Percentiles rank a stretch among this genome's conserved stretches.
phyloP scores from a whole-genome alignment of 768 basidiomycete genomes.

The Suillus americanus region DNA sequence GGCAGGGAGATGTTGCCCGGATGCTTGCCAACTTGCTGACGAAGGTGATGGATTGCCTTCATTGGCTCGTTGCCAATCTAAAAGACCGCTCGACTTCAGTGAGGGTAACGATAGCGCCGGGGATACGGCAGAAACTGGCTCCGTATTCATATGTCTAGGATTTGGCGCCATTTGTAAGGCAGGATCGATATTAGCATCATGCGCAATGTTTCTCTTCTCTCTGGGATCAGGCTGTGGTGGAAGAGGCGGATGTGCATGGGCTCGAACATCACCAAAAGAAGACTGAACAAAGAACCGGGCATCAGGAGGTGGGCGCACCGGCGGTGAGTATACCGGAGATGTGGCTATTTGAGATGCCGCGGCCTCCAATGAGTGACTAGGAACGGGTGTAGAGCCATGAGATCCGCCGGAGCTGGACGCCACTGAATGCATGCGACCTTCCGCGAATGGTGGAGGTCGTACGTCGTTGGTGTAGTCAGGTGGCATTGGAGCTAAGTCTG shows the following conservation, averaged over 20 bases:
- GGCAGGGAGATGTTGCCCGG: constrained; percentile 20
- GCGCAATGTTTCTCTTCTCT: constrained; percentile 26
- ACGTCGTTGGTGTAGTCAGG: constrained; percentile 16
- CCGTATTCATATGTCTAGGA: constrained; percentile 19
- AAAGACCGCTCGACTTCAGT: constrained; percentile 69
- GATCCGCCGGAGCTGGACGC: not conserved
- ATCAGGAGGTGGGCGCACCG: constrained; percentile 38
- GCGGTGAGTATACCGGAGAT: constrained; percentile 31
- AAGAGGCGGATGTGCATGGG: constrained; percentile 12
- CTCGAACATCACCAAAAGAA: constrained; percentile 20
- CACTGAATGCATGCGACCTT: constrained; percentile 16
- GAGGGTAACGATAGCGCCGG: constrained; percentile 59
- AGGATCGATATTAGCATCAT: constrained; percentile 33
- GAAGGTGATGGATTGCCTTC: constrained; percentile 11
- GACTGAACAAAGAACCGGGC: constrained; percentile 28
- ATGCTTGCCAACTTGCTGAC: constrained; percentile 22
- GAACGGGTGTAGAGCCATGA: not conserved
- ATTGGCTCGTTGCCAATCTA: constrained; percentile 44
- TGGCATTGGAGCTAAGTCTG: constrained; percentile 40
- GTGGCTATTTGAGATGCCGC: constrained; percentile 16
- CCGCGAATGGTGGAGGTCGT: constrained; percentile 34
- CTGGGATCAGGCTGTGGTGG: constrained; percentile 17
- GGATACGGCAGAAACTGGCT: constrained; percentile 20
- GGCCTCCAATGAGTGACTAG: constrained; percentile 17
- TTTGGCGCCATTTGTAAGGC: constrained; percentile 26